phyloP scores from a whole-genome alignment of 179 eudicot species.

The Spergularia azorica region DNA sequence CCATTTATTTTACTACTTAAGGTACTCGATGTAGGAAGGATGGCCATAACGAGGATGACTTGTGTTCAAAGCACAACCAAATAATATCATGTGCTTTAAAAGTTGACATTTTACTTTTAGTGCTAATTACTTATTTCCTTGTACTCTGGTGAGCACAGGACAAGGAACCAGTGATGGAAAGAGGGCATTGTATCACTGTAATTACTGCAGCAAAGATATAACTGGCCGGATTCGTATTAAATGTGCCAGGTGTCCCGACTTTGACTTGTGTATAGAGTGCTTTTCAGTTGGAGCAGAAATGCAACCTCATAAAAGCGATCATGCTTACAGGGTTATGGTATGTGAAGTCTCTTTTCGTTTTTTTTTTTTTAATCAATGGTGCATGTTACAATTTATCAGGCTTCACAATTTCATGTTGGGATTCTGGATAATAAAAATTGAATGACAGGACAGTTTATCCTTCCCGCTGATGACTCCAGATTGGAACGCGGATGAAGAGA shows the following conservation, averaged over 20 bases:
- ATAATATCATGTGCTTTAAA: no score
- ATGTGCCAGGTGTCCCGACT: constrained; percentile 63
- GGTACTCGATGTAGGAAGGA: not conserved
- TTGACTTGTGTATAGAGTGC: constrained; percentile 44
- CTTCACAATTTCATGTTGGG: not conserved
- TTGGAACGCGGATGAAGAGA: constrained; percentile 92
- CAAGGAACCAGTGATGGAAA: constrained; percentile 63
- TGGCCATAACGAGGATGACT: not conserved
- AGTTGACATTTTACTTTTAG: no score
- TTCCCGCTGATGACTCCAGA: constrained; percentile 76
- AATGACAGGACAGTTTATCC: constrained; percentile 64
- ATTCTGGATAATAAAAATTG: not conserved
- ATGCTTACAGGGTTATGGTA: constrained; percentile 46
- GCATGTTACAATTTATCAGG: not conserved
- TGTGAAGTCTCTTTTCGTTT: constrained; percentile 14
- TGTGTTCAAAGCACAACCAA: not conserved
- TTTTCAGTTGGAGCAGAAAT: constrained; percentile 44
- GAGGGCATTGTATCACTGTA: constrained; percentile 75
- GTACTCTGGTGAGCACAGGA: constrained; percentile 31
- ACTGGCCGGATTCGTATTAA: constrained; percentile 73
- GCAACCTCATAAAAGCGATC: constrained; percentile 43
- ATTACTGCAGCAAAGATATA: constrained; percentile 79
- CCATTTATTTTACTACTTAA: not conserved
- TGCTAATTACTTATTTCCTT: constrained; percentile 5
- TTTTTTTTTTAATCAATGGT: no score